phyloP scores from a whole-genome alignment of 1,284 basidiomycete genomes.

The Cryptococcus maquisensis region DNA sequence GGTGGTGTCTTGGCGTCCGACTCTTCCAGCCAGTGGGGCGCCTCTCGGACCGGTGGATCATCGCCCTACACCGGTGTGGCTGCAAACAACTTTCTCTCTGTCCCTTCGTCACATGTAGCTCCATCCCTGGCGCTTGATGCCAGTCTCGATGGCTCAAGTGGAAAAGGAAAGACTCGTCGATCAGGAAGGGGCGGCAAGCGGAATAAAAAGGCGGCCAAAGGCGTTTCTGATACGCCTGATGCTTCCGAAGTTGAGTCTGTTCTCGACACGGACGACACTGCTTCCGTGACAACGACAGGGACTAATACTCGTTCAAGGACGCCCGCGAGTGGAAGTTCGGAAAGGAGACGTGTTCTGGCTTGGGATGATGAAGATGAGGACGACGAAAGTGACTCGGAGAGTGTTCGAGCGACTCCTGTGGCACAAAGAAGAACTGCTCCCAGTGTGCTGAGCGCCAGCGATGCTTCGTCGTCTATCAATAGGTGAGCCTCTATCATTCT shows the following conservation, averaged over 20 bases:
- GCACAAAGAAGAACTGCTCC: background rate
- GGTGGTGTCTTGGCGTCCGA: no score
- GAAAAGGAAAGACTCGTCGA: background rate
- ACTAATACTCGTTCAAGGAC: no score
- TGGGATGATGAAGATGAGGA: conserved; percentile 12
- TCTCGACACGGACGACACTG: background rate
- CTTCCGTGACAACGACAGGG: no score
- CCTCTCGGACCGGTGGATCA: no score
- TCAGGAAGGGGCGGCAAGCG: background rate
- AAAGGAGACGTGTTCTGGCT: no score
- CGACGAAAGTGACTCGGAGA: conserved; percentile 19
- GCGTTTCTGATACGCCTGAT: background rate
- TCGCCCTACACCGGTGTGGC: no score
- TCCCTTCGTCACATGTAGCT: background rate
- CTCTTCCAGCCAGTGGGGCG: no score
- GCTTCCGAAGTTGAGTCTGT: background rate
- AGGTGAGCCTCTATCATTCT: conserved; percentile 15
- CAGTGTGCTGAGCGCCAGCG: conserved; percentile 27
- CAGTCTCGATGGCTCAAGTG: no score
- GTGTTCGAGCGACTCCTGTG: conserved; percentile 4
- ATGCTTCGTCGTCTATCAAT: conserved; percentile 30
- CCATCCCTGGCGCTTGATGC: background rate
- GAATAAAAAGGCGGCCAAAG: background rate
- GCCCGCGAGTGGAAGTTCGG: no score
- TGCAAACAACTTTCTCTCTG: background rate